Evolutionary conservation across 768 basidiomycete genomes (phyloP).

Genomic region (Clavulina sp.): DNA sequence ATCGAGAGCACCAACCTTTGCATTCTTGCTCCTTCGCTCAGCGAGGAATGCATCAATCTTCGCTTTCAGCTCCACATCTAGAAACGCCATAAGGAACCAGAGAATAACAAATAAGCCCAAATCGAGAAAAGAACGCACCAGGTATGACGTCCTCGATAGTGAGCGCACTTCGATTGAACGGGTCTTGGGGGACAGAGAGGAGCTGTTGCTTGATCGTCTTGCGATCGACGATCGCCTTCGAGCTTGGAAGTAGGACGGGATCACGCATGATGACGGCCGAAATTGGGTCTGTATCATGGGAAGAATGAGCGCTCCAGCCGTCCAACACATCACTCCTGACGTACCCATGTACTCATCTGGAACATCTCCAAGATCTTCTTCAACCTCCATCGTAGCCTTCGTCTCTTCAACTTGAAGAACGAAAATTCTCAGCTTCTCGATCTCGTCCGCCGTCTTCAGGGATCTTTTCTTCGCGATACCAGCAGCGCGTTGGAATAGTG

Average conservation of each 20-base stretch:
- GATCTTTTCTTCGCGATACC: constrained; percentile 39
- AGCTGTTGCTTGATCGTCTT: constrained; percentile 90
- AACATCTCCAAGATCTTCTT: constrained; percentile 80
- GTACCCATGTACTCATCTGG: constrained; percentile 90
- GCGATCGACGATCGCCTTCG: constrained; percentile 60
- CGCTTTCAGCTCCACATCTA: constrained; percentile 53
- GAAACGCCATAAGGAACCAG: constrained; percentile 15
- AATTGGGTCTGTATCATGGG: constrained; percentile 45
- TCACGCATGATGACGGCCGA: constrained; percentile 91
- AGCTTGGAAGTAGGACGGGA: constrained; percentile 80
- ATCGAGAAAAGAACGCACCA: constrained; percentile 37
- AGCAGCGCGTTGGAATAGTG: constrained; percentile 65
- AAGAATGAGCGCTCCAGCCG: constrained; percentile 8
- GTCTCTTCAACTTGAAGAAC: constrained; percentile 70
- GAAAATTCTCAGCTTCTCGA: constrained; percentile 51
- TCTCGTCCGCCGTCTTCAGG: constrained; percentile 63
- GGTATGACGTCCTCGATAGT: constrained; percentile 62
- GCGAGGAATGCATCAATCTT: constrained; percentile 54
- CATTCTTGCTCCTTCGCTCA: constrained; percentile 43
- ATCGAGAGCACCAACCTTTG: no score
- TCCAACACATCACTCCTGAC: constrained; percentile 13
- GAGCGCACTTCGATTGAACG: constrained; percentile 83
- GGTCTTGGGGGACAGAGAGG: constrained; percentile 79
- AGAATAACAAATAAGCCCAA: no score
- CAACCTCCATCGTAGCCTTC: constrained; percentile 63